A percentile compares a stretch with the other conserved stretches of the same genome.
These are phyloP conservation scores for Aspergillus udagawae DNA, from an alignment of 2,329 filamentous ascomycete species.

Conservation along the genomic window DNA sequence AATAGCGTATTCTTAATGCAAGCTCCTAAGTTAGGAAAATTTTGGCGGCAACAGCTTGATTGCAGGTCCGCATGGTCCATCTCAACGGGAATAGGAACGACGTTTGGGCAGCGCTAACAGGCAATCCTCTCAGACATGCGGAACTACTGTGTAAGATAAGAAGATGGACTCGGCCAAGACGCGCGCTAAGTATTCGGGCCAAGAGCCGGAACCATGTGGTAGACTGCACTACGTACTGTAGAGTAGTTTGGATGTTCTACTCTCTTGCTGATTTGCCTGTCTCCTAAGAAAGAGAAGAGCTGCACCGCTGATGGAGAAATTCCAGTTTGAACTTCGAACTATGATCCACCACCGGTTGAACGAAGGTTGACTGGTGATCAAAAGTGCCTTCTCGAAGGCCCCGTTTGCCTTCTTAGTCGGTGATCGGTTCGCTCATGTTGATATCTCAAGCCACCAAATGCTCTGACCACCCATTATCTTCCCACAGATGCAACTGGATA, in stretches of 20 bases:
- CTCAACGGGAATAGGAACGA: neutral
- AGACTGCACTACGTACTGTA: neutral
- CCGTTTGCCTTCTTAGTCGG: neutral
- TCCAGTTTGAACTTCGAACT: neutral
- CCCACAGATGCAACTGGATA: neutral
- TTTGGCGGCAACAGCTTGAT: constrained; percentile 23
- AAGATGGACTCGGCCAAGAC: neutral
- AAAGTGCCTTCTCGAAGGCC: neutral
- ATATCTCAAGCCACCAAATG: neutral
- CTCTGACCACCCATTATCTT: neutral
- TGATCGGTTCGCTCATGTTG: neutral
- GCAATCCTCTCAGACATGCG: neutral
- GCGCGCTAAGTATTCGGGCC: neutral
- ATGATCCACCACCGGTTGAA: neutral
- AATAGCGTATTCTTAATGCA: constrained; percentile 1
- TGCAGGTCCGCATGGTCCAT: constrained; percentile 8
- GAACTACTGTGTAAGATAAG: neutral
- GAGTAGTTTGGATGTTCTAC: neutral
- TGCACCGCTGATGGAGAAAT: neutral
- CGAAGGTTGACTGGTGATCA: neutral
- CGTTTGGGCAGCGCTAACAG: neutral
- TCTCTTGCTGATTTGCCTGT: neutral
- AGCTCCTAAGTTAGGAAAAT: neutral
- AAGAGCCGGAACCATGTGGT: constrained; percentile 2
- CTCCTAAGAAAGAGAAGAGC: too few species aligned